Evolutionary conservation across 2,329 filamentous ascomycete species (phyloP).

Genomic region (Aspergillus proliferans): DNA sequence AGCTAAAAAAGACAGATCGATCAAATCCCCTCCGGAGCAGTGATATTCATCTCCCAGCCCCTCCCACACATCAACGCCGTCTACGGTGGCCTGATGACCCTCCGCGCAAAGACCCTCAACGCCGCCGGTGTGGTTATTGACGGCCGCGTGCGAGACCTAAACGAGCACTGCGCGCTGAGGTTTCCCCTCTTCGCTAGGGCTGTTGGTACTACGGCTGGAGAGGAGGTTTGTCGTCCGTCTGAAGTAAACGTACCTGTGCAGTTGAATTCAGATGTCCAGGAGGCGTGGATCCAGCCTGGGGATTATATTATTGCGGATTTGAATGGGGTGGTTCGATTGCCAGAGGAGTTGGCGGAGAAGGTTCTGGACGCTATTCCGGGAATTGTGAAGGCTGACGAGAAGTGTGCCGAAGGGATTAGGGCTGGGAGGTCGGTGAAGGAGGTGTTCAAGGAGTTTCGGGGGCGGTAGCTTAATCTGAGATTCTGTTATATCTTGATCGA

Average conservation of each 20-base stretch:
- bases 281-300: slow-evolving; percentile 26
- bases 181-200: slow-evolving; percentile 1
- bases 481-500: no score
- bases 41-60: slow-evolving; percentile 49
- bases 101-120: slow-evolving; percentile 39
- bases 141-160: slow-evolving; percentile 48
- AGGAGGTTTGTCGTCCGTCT: slow-evolving; percentile 18
- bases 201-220: not conserved
- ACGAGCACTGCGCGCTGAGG: slow-evolving; percentile 46
- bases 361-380: slow-evolving; percentile 5
- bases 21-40: slow-evolving; percentile 40
- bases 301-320: slow-evolving; percentile 34
- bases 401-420: slow-evolving; percentile 6
- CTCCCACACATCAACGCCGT: slow-evolving; percentile 40
- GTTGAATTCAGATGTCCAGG: slow-evolving; percentile 24
- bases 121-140: slow-evolving; percentile 49
- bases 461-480: no score
- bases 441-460: slow-evolving; percentile 5
- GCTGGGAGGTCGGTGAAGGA: slow-evolving; percentile 3
- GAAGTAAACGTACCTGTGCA: slow-evolving; percentile 28
- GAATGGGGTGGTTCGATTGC: slow-evolving; percentile 34
- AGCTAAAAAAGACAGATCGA: slow-evolving; percentile 41
- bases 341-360: slow-evolving; percentile 10
- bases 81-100: slow-evolving; percentile 51
- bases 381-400: slow-evolving; percentile 4